Evolutionary conservation across 129 eudicot species (phyloP), one percentile per base, ranked within the genome.

Genomic region (Solidago caesia): DNA sequence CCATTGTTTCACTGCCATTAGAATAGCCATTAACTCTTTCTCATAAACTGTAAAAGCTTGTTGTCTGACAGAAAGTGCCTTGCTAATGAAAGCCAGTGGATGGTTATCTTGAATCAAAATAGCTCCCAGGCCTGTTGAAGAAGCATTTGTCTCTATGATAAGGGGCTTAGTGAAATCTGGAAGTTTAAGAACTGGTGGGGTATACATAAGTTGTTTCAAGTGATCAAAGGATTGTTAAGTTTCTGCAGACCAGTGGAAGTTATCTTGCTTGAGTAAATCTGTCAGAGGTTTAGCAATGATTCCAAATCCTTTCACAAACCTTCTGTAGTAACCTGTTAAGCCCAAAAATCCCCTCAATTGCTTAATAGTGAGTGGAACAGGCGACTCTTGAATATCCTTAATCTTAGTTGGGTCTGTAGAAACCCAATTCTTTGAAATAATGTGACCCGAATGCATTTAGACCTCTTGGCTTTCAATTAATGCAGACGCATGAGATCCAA

Each of bases 341-440:
- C 70, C 70, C 16, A 64, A 39, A 26, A 64, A 64, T 2, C 70
- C 70, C 4, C 70, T 11, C 27, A 64, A n/a, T 12, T 44, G 43
- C 7, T n/a, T 4, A 8, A 64, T 5, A 8, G 6, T 64, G 2
- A 4, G 29, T 0, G 70, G 70, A 7, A 4, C 9, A 0, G 70
- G 47, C 70, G 47, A 64, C 4, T 64, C 49, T 9, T 1, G 13
- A 4, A 64, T 64, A 2, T 6, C 46, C n/a, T 14, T 3, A 8
- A 64, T 64, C 48, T 64, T 64, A 2, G 7, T 11, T 8, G 70
- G 70, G 46, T 64, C 46, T 1, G 70, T 8, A 4, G 16, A 7
- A 4, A 64, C 48, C 11, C 48, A 7, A 4, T 52, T 13, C 12
- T 1, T 2, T 52, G 58, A 9, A 8, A 51, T 13, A 4, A 52